Percentiles rank a stretch among this genome's conserved stretches.
phyloP scores from a whole-genome alignment of 768 basidiomycete genomes.

The Russula olivacea region DNA sequence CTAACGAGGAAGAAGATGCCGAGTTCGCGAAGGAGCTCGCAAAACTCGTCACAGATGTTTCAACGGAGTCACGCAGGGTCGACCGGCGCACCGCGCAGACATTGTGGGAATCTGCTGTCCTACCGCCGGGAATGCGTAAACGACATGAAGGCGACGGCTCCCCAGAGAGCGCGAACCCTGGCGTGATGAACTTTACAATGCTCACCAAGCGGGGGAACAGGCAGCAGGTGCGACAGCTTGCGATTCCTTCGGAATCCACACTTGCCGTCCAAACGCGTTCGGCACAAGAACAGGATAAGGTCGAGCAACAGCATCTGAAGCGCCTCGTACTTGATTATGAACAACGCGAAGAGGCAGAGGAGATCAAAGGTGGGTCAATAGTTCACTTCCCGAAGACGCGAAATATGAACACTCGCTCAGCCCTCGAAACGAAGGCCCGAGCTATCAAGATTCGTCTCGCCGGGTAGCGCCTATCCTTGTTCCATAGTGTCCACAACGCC shows the following conservation, averaged over 20 bases:
- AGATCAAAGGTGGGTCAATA: constrained; percentile 54
- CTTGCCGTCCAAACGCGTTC: constrained; percentile 87
- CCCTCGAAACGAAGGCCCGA: constrained; percentile 64
- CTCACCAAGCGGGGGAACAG: constrained; percentile 91
- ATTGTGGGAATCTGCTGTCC: constrained; percentile 84
- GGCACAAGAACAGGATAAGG: constrained; percentile 89
- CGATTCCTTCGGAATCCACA: constrained; percentile 81
- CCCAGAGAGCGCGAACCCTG: constrained; percentile 34
- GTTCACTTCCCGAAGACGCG: neutral
- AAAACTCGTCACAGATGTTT: constrained; percentile 87
- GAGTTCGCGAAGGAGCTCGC: constrained; percentile 96
- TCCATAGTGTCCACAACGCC: constrained; percentile 4
- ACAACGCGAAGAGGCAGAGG: constrained; percentile 82
- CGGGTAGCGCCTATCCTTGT: constrained; percentile 41
- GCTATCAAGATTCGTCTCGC: constrained; percentile 72
- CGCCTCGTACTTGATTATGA: constrained; percentile 89
- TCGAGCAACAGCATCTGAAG: constrained; percentile 96
- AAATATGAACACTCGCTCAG: constrained; percentile 32
- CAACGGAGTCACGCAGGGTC: constrained; percentile 74
- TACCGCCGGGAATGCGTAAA: constrained; percentile 59
- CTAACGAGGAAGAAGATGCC: constrained; percentile 82
- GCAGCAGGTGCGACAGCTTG: constrained; percentile 87
- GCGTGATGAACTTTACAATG: constrained; percentile 86
- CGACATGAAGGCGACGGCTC: constrained; percentile 61
- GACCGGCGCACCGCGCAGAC: constrained; percentile 84